Base-by-base conservation (phyloP, 2,329 filamentous ascomycete species). In the Teratosphaeriaceae sp. region DNA sequence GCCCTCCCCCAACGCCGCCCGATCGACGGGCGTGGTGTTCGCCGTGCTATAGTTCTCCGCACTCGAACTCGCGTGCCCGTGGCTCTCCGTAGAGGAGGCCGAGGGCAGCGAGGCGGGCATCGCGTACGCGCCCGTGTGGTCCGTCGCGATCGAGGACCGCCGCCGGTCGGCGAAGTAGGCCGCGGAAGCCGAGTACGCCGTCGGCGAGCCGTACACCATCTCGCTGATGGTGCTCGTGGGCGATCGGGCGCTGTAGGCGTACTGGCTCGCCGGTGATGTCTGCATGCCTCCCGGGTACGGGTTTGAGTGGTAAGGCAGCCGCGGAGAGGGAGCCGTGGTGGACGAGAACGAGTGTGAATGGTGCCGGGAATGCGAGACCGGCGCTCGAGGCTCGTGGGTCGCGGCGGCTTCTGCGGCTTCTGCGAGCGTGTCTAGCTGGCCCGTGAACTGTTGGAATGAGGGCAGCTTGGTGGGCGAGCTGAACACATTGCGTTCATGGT, bases 1-100 rank as follows among this genome's bases (percentile, higher is more conserved):
- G 35, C 51, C 61, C 23, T 63, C 61, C 3, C 56, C 52, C 12
- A 48, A 45, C 12, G 59, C 57, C 3, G 63, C 58, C 6, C 61
- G 44, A 18, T 62, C 60, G 16, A 55, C 54, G 0, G 62, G 62
- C n/a, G 62, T 62, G 44, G 61, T 62, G 9, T 63, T 61, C 23
- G 49, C 46, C 7, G 61, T 63, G 44, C 60, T 63, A 45, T 60
- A 60, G 6, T 55, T 55, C 37, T 63, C 61, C 6, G 53, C 51
- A 38, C 54, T 57, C 1, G 59, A 59, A 39, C 51, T 53, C 0
- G 55, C 42, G 30, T 50, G 49, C 13, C 55, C 58, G n/a, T 57
- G 48, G 40, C 57, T 62, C 15, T 59, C 59, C 18, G 37, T 38
- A 15, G 58, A 59, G 13, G 58, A 58, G 13, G 44, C 49, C 3